phyloP scores from a whole-genome alignment of 371 early-diverging fungal species.

The Parasitella parasitica region DNA sequence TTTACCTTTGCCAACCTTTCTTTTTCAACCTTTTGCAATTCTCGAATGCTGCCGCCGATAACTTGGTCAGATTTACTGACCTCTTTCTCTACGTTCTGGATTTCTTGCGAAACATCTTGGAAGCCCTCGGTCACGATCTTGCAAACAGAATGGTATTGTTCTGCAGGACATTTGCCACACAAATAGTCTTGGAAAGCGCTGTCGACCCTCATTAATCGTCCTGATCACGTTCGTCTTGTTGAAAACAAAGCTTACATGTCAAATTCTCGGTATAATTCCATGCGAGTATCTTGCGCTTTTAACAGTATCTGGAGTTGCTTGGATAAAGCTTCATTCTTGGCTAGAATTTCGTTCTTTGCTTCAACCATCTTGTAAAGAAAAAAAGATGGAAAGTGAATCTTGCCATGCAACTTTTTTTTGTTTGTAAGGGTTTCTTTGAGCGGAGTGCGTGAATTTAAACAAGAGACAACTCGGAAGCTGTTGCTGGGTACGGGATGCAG shows the following conservation, averaged over 20 bases:
- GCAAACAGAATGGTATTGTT: constrained; percentile 48
- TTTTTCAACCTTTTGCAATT: constrained; percentile 39
- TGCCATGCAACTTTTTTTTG: no score
- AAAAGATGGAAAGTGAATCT: no score
- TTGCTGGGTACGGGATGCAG: no score
- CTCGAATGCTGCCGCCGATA: constrained; percentile 31
- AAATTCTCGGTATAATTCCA: constrained; percentile 44
- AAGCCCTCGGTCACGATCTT: constrained; percentile 48
- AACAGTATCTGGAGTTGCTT: constrained; percentile 28
- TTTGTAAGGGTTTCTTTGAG: no score
- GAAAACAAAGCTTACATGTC: constrained; percentile 29
- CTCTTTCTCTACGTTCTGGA: constrained; percentile 36
- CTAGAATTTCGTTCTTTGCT: neutral
- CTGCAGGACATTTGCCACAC: constrained; percentile 33
- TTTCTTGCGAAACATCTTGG: constrained; percentile 44
- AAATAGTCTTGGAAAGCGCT: constrained; percentile 52
- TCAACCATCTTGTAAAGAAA: neutral
- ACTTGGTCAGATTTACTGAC: constrained; percentile 19
- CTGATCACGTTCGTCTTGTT: neutral
- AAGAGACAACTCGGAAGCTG: no score
- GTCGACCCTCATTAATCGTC: neutral
- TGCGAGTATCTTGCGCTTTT: constrained; percentile 41
- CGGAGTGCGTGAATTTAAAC: no score
- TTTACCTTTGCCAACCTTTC: constrained; percentile 39
- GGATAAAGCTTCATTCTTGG: constrained; percentile 13